A percentile compares a stretch with the other conserved stretches of the same genome.
Conservation (phyloP, 352 stramenopile genomes). For the Phytophthora quininea region DNA sequence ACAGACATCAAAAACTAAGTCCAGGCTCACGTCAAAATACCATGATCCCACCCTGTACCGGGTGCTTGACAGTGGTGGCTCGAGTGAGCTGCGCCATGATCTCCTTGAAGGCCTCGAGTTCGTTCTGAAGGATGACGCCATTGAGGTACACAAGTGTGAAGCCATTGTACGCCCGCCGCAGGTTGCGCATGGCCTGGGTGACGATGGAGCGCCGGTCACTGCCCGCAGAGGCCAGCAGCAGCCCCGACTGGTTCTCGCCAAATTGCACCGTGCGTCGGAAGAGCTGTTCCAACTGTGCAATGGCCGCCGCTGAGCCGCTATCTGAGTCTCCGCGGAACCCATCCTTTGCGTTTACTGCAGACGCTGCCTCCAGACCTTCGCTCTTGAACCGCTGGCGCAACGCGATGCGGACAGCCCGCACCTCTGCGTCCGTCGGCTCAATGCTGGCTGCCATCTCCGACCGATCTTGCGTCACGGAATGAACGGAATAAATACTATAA, state of each 20-base stretch:
- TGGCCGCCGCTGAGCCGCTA: conserved; percentile 10
- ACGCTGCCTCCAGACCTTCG: conserved; percentile 11
- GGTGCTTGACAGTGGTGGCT: conserved; percentile 64
- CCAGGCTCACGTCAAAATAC: not conserved
- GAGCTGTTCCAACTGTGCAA: conserved; percentile 56
- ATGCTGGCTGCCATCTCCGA: not conserved
- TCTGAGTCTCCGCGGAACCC: not conserved
- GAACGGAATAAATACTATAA: too few relatives aligned
- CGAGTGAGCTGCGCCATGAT: conserved; percentile 70
- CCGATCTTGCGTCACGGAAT: too few relatives aligned
- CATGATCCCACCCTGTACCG: conserved; percentile 29
- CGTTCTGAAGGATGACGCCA: conserved; percentile 78
- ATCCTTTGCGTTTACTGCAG: not conserved
- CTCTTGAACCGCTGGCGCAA: conserved; percentile 48
- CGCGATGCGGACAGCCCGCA: conserved; percentile 43
- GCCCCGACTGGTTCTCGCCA: conserved; percentile 80
- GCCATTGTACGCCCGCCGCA: conserved; percentile 39
- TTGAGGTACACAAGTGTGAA: conserved; percentile 83
- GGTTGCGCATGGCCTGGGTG: conserved; percentile 49
- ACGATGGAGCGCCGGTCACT: conserved; percentile 60
- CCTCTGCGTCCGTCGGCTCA: conserved; percentile 23
- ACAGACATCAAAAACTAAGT: conserved; percentile 1
- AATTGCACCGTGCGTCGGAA: conserved; percentile 72
- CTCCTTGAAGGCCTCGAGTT: conserved; percentile 88
- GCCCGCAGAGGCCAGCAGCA: conserved; percentile 70